Evolutionary conservation across 257 asterid species (phyloP).

Genomic region (Lavandula angustifolia): DNA sequence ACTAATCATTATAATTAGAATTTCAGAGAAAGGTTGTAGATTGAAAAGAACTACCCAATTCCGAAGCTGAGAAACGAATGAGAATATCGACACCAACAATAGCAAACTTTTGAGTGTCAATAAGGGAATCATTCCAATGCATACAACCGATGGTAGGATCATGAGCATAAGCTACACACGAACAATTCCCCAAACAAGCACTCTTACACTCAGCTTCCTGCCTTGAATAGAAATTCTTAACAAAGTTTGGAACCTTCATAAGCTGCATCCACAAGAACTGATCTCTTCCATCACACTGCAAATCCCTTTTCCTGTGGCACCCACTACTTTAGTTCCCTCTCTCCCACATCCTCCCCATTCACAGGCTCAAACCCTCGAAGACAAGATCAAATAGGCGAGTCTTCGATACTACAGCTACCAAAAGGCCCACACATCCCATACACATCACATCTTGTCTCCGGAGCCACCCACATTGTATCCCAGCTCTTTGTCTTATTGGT

Average conservation of each 20-base stretch:
- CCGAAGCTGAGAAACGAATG: conserved; percentile 6
- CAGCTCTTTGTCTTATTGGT: conserved; percentile 13
- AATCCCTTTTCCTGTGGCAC: conserved; percentile 25
- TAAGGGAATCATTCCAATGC: conserved; percentile 4
- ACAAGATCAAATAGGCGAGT: conserved; percentile 39
- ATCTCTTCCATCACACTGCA: conserved; percentile 32
- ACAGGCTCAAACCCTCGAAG: conserved; percentile 43
- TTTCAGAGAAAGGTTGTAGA: neutral
- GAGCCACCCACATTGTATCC: conserved; percentile 2
- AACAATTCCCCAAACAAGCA: neutral
- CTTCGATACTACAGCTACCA: conserved; percentile 33
- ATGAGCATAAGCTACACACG: conserved; percentile 23
- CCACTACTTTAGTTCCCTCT: conserved; percentile 42
- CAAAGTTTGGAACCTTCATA: conserved; percentile 17
- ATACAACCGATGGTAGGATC: conserved; percentile 17
- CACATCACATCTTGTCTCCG: conserved; percentile 33
- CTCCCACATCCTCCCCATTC: conserved; percentile 33
- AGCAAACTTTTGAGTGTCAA: neutral
- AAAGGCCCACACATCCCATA: conserved; percentile 43
- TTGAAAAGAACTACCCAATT: conserved; percentile 19
- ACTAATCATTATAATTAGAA: neutral
- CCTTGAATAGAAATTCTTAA: neutral
- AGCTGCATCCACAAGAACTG: conserved; percentile 27
- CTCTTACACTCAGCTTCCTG: neutral
- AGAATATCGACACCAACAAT: conserved; percentile 17